Conservation (phyloP, 2,329 filamentous ascomycete species). For the Trichoderma simmonsii region DNA sequence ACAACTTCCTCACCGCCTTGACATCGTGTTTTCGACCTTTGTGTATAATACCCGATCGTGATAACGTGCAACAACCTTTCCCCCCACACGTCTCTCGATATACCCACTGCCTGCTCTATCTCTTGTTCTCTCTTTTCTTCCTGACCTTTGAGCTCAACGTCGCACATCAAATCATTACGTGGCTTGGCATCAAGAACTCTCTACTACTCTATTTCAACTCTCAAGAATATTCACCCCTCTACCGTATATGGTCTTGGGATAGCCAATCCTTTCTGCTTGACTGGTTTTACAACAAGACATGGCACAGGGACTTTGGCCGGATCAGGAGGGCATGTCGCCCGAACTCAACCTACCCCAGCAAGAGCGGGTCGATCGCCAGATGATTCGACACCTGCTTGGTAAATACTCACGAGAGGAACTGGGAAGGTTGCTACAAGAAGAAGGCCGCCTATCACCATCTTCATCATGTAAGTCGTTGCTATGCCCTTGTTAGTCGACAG, state of each 20-base stretch:
- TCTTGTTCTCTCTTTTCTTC: background rate
- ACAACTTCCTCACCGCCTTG: conserved; percentile 9
- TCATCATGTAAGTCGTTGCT: conserved; percentile 29
- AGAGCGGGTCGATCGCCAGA: conserved; percentile 34
- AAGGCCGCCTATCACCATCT: conserved; percentile 26
- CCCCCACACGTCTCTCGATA: background rate
- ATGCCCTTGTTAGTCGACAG: background rate
- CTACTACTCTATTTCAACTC: background rate
- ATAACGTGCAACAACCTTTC: background rate
- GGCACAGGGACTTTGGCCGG: conserved; percentile 33
- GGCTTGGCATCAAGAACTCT: background rate
- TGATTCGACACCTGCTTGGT: conserved; percentile 35
- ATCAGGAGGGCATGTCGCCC: conserved; percentile 31
- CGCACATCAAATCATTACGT: background rate
- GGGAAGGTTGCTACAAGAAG: conserved; percentile 34
- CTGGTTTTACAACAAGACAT: conserved; percentile 22
- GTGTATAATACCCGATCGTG: background rate
- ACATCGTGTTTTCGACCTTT: background rate
- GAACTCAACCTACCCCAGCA: conserved; percentile 25
- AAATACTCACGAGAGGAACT: conserved; percentile 35
- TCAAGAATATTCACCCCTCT: background rate
- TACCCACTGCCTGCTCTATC: background rate
- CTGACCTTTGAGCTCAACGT: background rate
- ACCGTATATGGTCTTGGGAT: background rate
- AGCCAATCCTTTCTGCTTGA: background rate